These are phyloP conservation scores for Aquanectria penicillioides DNA, from an alignment of 2,329 filamentous ascomycete genomes.

Conservation along the genomic window DNA sequence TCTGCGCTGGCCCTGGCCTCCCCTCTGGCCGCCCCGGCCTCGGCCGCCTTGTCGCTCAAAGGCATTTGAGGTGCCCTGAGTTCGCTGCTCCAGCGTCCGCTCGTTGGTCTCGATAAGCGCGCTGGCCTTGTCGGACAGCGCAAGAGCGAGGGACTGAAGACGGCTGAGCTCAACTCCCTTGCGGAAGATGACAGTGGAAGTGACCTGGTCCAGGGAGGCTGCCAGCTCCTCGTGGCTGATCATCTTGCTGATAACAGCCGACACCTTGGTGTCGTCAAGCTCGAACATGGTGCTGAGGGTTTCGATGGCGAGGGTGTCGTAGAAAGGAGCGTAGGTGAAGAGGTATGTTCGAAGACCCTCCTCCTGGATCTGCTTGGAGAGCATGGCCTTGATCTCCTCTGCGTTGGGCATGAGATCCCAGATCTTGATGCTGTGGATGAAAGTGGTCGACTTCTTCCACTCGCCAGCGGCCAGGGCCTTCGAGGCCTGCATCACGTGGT, in stretches of 20 bases:
- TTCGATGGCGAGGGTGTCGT: slow-evolving; percentile 90
- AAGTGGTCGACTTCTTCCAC: slow-evolving; percentile 95
- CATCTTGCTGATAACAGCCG: slow-evolving; percentile 98
- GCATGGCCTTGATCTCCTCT: slow-evolving; percentile 95
- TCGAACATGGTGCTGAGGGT: slow-evolving; percentile 96
- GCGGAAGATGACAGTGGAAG: slow-evolving; percentile 96
- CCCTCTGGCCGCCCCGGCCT: slow-evolving; percentile 72
- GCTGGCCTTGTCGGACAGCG: slow-evolving; percentile 95
- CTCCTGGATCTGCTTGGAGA: slow-evolving; percentile 97
- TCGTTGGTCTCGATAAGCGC: slow-evolving; percentile 97
- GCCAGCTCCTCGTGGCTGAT: slow-evolving; percentile 98
- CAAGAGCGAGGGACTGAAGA: slow-evolving; percentile 93
- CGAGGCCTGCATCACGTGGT: slow-evolving; percentile 99
- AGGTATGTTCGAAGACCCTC: slow-evolving; percentile 98
- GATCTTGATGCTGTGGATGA: slow-evolving; percentile 99
- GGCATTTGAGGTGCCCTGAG: slow-evolving; percentile 92
- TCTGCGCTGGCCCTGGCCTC: slow-evolving; percentile 70
- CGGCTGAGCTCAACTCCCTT: slow-evolving; percentile 98
- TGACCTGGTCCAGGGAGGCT: slow-evolving; percentile 97
- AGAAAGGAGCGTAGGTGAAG: slow-evolving; percentile 99
- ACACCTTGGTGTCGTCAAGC: slow-evolving; percentile 87
- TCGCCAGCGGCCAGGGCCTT: slow-evolving; percentile 96
- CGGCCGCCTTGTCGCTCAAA: slow-evolving; percentile 92
- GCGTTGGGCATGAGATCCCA: slow-evolving; percentile 97
- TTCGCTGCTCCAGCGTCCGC: slow-evolving; percentile 95